Evolutionary conservation across 169 alveolate species (phyloP), one percentile per base, ranked within the genome.

Genomic region (Cryptosporidium parvum): DNA sequence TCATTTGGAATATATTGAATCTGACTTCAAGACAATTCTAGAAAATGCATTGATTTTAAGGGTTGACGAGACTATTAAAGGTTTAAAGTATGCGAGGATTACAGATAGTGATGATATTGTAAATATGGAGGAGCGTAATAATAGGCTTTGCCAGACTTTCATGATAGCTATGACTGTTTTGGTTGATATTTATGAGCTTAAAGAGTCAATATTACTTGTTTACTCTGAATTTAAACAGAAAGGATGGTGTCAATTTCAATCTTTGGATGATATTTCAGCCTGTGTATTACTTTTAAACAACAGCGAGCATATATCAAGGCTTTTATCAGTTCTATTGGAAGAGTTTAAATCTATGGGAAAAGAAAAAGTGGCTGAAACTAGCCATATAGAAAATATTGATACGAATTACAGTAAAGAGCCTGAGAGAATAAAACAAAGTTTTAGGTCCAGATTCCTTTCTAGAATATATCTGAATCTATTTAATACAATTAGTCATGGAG

Each of bases 141-240:
- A 58, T 7, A 42, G 7, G 23, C 44, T n/a, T 33, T 7, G 53
- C n/a, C 42, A 42, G 14, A 26, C 52, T 18, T 56, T 73, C 53
- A 58, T 31, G 23, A 21, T 31, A 37, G 45, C 70, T 3, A 37
- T n/a, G 51, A 37, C 52, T 1, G 23, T 53, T 35, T 35, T 73
- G 26, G 48, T 73, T 8, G 70, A 44, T 7, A 51, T 73, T 37
- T 73, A 56, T 56, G 70, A 73, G 35, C 86, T 73, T 39, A 73
- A 42, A 23, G 71, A 53, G 33, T 73, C 72, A 16, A 31, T 73
- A 8, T 53, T 31, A 8, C 21, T 35, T 14, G 70, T 56, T 14
- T 52, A 1, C 10, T 16, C 33, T 12, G 86, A 73, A 23, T 73
- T 73, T 16, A 44, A 58, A 58, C 62, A 59, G 16, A 73, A 39